A percentile compares a stretch with the other conserved stretches of the same genome.
Evolutionary conservation across 495 filamentous ascomycete species (phyloP).

Genomic region (Lophium mytilinum): DNA sequence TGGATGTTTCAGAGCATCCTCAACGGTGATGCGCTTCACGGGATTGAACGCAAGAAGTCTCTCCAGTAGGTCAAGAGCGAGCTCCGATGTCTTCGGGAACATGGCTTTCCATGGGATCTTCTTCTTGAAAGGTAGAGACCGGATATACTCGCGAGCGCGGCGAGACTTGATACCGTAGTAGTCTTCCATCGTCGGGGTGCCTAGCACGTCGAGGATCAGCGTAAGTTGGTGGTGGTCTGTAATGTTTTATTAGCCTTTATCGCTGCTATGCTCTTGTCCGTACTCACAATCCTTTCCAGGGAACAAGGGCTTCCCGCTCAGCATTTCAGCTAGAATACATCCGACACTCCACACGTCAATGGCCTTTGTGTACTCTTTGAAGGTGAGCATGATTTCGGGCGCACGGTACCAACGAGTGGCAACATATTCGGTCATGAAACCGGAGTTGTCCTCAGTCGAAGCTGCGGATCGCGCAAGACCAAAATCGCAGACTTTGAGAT

Average conservation of each 20-base stretch:
- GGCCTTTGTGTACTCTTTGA: constrained; percentile 99
- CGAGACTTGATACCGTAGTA: constrained; percentile 99
- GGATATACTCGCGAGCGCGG: constrained; percentile 96
- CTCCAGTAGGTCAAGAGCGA: constrained; percentile 89
- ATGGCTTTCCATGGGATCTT: constrained; percentile 96
- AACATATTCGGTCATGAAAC: constrained; percentile 99
- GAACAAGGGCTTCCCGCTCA: constrained; percentile 97
- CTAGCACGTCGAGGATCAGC: constrained; percentile 93
- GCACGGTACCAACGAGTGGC: constrained; percentile 98
- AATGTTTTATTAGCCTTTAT: constrained; percentile 20
- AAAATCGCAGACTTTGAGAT: constrained; percentile 98
- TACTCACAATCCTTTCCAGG: constrained; percentile 95
- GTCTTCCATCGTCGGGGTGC: constrained; percentile 99
- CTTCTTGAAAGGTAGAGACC: constrained; percentile 99
- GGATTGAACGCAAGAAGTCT: constrained; percentile 97
- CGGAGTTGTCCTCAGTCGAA: constrained; percentile 95
- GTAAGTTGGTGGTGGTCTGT: constrained; percentile 97
- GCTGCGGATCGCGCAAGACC: constrained; percentile 91
- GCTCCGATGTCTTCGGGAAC: constrained; percentile 94
- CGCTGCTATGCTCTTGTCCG: constrained; percentile 14
- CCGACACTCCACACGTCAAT: constrained; percentile 99
- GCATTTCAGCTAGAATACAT: constrained; percentile 99
- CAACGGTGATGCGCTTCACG: constrained; percentile 94
- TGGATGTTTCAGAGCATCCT: constrained; percentile 93
- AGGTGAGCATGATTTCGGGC: constrained; percentile 98